phyloP scores from a whole-genome alignment of 805 yeast genomes.

The Candida ficus region DNA sequence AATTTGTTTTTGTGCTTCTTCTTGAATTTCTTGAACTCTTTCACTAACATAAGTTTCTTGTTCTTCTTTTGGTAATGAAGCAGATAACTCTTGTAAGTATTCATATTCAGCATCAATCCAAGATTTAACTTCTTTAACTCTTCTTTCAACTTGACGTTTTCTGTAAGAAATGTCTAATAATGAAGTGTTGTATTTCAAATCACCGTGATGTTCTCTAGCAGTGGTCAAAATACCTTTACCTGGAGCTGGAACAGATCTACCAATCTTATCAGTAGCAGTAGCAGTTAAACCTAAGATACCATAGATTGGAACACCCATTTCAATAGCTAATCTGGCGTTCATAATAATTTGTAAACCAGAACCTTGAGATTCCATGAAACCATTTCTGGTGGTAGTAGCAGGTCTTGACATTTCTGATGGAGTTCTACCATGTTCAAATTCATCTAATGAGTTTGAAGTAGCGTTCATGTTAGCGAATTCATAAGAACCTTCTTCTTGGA shows the following conservation, averaged over 20 bases:
- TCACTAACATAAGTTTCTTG: slow-evolving; percentile 64
- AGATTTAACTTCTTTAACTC: slow-evolving; percentile 68
- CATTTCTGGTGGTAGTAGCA: slow-evolving; percentile 90
- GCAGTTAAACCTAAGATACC: slow-evolving; percentile 93
- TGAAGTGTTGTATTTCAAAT: slow-evolving; percentile 71
- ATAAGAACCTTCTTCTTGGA: slow-evolving; percentile 98
- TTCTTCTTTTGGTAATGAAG: slow-evolving; percentile 41
- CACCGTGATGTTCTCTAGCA: slow-evolving; percentile 89
- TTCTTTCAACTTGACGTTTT: slow-evolving; percentile 78
- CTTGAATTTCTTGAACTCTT: slow-evolving; percentile 80
- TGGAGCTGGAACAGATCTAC: slow-evolving; percentile 99
- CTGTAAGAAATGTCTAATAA: slow-evolving; percentile 89
- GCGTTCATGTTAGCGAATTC: slow-evolving; percentile 99
- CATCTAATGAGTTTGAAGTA: slow-evolving; percentile 84
- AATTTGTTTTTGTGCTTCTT: slow-evolving; percentile 81
- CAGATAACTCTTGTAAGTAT: slow-evolving; percentile 66
- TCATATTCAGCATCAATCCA: slow-evolving; percentile 86
- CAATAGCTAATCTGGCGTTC: slow-evolving; percentile 89
- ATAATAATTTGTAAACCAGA: slow-evolving; percentile 96
- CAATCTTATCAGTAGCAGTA: slow-evolving; percentile 97
- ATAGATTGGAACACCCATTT: slow-evolving; percentile 99
- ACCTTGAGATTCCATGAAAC: slow-evolving; percentile 99
- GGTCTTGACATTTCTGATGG: slow-evolving; percentile 99
- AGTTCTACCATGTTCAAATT: slow-evolving; percentile 92
- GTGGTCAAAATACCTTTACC: slow-evolving; percentile 99